A percentile compares a stretch with the other conserved stretches of the same genome.
Evolutionary conservation across 2,329 filamentous ascomycete genomes (phyloP).

Genomic region (Talaromyces sp.): DNA sequence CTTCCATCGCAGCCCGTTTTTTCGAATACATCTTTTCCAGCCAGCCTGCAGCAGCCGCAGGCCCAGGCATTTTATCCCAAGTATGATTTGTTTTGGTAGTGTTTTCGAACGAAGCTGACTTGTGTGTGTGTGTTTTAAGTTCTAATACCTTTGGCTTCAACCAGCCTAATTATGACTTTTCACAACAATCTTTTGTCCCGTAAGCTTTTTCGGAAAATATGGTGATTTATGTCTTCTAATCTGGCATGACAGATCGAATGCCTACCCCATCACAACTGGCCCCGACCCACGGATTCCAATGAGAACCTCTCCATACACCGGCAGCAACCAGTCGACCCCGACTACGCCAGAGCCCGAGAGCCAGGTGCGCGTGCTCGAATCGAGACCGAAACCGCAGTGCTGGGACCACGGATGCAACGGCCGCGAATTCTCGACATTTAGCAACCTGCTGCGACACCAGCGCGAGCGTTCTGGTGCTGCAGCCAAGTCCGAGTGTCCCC

Average conservation of each 20-base stretch:
- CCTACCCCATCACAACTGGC: constrained; percentile 4
- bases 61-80: constrained; percentile 18
- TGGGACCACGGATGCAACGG: constrained; percentile 98
- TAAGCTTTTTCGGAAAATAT: too few relatives aligned
- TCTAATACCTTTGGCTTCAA: constrained; percentile 29
- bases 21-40: constrained; percentile 16
- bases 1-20: constrained; percentile 10
- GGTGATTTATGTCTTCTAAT: too few relatives aligned
- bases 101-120: not conserved
- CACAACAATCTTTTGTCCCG: constrained; percentile 25
- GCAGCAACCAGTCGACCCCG: not conserved
- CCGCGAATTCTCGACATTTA: constrained; percentile 91
- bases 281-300: constrained; percentile 3
- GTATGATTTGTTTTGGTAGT: constrained; percentile 14
- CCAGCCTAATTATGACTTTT: constrained; percentile 29
- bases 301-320: constrained; percentile 16
- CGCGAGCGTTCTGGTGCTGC: constrained; percentile 91
- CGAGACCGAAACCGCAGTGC: constrained; percentile 86
- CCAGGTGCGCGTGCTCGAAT: constrained; percentile 65
- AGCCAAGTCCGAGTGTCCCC: constrained; percentile 80
- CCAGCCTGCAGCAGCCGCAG: constrained; percentile 14
- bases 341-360: constrained; percentile 33
- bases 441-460: constrained; percentile 87
- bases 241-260: constrained; percentile 3
- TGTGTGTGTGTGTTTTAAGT: too few relatives aligned